These are phyloP conservation scores for Westerdykella ornata DNA, from an alignment of 2,329 filamentous ascomycete species.

Conservation along the genomic window DNA sequence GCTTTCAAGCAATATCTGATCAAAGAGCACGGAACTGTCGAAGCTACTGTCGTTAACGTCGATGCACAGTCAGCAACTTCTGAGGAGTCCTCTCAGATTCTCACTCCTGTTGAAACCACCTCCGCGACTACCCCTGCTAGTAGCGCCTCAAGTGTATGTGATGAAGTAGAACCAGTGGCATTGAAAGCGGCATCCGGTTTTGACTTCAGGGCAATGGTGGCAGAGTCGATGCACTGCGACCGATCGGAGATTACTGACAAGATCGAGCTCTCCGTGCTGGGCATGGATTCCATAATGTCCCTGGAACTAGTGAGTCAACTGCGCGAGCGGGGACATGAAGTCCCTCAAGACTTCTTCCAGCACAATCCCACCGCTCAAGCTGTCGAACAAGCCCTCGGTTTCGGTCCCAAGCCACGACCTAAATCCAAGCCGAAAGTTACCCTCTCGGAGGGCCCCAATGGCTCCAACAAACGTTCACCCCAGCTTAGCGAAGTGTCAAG, in stretches of 20 bases:
- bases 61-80: conserved; percentile 39
- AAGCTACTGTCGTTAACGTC: conserved; percentile 30
- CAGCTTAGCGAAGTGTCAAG: conserved; percentile 46
- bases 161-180: conserved; percentile 27
- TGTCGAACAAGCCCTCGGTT: conserved; percentile 57
- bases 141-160: conserved; percentile 43
- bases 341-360: conserved; percentile 49
- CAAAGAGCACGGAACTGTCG: neutral
- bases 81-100: conserved; percentile 34
- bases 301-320: conserved; percentile 47
- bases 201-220: conserved; percentile 33
- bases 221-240: conserved; percentile 59
- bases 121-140: conserved; percentile 44
- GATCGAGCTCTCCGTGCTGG: conserved; percentile 56
- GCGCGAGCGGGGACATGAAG: conserved; percentile 46
- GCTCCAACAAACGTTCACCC: conserved; percentile 23
- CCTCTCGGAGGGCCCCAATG: conserved; percentile 23
- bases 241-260: conserved; percentile 48
- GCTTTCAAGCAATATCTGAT: conserved; percentile 31
- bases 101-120: conserved; percentile 40
- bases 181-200: too few species aligned
- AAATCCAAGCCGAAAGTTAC: conserved; percentile 27
- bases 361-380: conserved; percentile 49
- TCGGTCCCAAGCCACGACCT: conserved; percentile 49
- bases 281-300: conserved; percentile 51